Base-by-base conservation (phyloP, 169 alveolate genomes). In the Cryptosporidium viatorum region DNA sequence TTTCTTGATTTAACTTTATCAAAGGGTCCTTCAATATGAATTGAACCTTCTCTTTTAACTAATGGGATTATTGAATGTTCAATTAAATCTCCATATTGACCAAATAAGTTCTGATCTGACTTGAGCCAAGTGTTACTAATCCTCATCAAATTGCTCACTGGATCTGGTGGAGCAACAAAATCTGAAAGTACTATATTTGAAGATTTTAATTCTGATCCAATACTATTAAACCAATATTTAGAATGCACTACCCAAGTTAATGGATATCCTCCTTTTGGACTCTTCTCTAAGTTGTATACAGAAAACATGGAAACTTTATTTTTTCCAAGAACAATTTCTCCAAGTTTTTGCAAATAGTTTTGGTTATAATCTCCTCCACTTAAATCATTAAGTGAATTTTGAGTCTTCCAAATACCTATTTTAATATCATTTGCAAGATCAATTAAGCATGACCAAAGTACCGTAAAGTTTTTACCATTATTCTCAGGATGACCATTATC, bases 261-360 rank as follows among this genome's bases (percentile, higher is more conserved):
- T 14, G 75, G 60, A 33, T 41, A 59, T 4, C 89, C 89, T 5
- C 80, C 89, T 23, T 62, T 26, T 12, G 89, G 89, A 51, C n/a
- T 52, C 31, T 58, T 73, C 9, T 37, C 33, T 26, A 33, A 33
- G 21, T 73, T 73, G 18, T 73, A 73, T 8, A 73, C 35, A 29
- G 86, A 55, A 45, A 73, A 73, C 26, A 73, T 33, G 55, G 65
- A 31, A 21, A 29, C 16, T 9, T 21, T 18, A 43, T 12, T 69
- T 21, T 43, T 69, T 2, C 84, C 84, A 43, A 67, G 45, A 21
- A 69, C 67, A 18, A 69, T 39, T 18, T 48, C 51, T 6, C 84
- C 84, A 39, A 69, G n/a, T 26, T 12, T 16, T 21, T 70, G 51
- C 31, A 12, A 16, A n/a, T n/a, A 9, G 26, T 9, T n/a, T 39